Percentiles rank a stretch among this genome's conserved stretches.
phyloP scores from a whole-genome alignment of 2,329 filamentous ascomycete species.

The Curvularia eragrostidis region DNA sequence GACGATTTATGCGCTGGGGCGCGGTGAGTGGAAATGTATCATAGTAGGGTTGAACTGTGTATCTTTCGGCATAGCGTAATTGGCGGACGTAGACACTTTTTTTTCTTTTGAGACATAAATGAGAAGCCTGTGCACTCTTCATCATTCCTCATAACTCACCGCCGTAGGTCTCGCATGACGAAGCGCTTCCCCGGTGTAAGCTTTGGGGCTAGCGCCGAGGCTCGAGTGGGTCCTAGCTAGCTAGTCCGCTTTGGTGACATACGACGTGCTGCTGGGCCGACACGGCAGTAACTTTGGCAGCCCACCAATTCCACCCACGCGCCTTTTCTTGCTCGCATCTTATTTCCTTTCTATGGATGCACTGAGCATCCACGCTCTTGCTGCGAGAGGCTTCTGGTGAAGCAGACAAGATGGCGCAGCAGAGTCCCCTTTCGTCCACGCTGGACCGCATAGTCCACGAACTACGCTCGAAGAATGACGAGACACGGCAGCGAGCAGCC shows the following conservation, averaged over 20 bases:
- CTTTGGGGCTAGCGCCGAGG: conserved; percentile 18
- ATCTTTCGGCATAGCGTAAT: background rate
- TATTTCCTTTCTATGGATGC: conserved; percentile 45
- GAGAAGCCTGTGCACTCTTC: background rate
- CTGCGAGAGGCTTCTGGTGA: conserved; percentile 46
- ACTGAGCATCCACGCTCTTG: conserved; percentile 24
- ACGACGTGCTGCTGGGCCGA: conserved; percentile 12
- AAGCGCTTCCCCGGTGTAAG: conserved; percentile 17
- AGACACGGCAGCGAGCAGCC: conserved; percentile 53
- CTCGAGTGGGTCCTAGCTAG: conserved; percentile 19
- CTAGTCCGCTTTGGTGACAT: conserved; percentile 32
- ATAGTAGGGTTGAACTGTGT: conserved; percentile 7
- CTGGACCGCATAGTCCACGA: conserved; percentile 64
- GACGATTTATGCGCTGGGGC: conserved; percentile 1
- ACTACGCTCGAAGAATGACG: conserved; percentile 62
- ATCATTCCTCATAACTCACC: conserved; percentile 9
- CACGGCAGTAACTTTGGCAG: conserved; percentile 26
- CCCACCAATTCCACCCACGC: conserved; percentile 21
- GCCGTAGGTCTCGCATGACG: conserved; percentile 6
- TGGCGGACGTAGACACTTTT: conserved; percentile 3
- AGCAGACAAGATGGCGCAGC: conserved; percentile 49
- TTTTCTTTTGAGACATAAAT: background rate
- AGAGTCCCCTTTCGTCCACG: conserved; percentile 38
- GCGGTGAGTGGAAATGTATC: conserved; percentile 22
- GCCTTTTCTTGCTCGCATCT: conserved; percentile 14